Conservation (phyloP, 2,329 filamentous ascomycete genomes). For the Thielaviopsis punctulata region DNA sequence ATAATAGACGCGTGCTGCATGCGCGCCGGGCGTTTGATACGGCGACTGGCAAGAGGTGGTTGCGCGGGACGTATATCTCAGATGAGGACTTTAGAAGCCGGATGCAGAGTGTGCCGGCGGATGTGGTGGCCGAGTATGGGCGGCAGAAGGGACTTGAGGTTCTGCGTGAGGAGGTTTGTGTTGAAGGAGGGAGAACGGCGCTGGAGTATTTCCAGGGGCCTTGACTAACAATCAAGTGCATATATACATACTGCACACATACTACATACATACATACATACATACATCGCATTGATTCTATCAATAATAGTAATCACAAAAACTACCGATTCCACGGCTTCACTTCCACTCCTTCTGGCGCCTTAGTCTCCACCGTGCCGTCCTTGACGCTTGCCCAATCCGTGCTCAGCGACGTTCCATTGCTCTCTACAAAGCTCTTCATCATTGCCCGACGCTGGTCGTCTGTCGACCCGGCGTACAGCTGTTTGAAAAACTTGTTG, state of each 20-base stretch:
- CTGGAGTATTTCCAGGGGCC: conserved; percentile 8
- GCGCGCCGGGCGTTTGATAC: conserved; percentile 61
- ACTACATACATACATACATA: background rate
- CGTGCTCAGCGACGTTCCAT: conserved; percentile 81
- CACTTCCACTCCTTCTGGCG: conserved; percentile 61
- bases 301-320: background rate
- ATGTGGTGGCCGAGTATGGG: conserved; percentile 8
- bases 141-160: conserved; percentile 8
- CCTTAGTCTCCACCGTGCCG: conserved; percentile 51
- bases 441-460: conserved; percentile 89
- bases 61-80: conserved; percentile 73
- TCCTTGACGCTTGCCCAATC: conserved; percentile 72
- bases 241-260: too few species aligned
- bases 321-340: conserved; percentile 42
- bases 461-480: conserved; percentile 59
- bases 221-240: background rate
- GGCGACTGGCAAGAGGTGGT: conserved; percentile 51
- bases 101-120: conserved; percentile 11
- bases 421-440: conserved; percentile 91
- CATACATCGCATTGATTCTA: too few species aligned
- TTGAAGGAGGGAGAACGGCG: conserved; percentile 4
- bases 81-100: conserved; percentile 26
- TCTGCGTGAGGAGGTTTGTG: background rate
- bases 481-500: conserved; percentile 74
- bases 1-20: conserved; percentile 74